phyloP scores from a whole-genome alignment of 2,329 filamentous ascomycete species.

The Dactylellina haptotyla region DNA sequence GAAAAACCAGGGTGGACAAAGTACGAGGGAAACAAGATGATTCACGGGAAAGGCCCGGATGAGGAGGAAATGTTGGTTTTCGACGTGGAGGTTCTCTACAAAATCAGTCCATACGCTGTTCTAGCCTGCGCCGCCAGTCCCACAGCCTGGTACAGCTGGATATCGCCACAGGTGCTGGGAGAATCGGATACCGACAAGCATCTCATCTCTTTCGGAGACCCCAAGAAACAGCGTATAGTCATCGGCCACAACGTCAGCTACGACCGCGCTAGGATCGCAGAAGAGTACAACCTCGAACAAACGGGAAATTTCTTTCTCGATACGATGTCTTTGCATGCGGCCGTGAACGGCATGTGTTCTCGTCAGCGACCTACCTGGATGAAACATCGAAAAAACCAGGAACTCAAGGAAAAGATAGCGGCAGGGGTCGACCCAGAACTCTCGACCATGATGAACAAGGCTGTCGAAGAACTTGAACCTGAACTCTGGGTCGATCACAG shows the following conservation, averaged over 20 bases:
- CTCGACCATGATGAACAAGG: conserved; percentile 74
- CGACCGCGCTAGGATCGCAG: conserved; percentile 84
- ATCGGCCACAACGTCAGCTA: conserved; percentile 97
- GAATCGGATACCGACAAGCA: conserved; percentile 81
- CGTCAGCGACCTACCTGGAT: conserved; percentile 96
- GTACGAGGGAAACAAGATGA: conserved; percentile 67
- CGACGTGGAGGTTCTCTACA: conserved; percentile 97
- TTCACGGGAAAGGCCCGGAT: conserved; percentile 67
- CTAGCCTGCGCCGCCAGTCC: conserved; percentile 95
- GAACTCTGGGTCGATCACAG: conserved; percentile 95
- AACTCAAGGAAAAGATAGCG: conserved; percentile 81
- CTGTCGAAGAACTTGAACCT: conserved; percentile 81
- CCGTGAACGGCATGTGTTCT: conserved; percentile 99
- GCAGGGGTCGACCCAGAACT: conserved; percentile 73
- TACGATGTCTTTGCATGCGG: conserved; percentile 97
- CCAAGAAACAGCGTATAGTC: conserved; percentile 76
- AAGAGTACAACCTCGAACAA: conserved; percentile 88
- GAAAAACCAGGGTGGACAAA: conserved; percentile 89
- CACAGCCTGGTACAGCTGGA: conserved; percentile 94
- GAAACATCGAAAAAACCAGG: conserved; percentile 90
- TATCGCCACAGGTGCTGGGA: conserved; percentile 92
- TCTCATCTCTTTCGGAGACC: conserved; percentile 85
- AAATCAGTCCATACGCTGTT: conserved; percentile 87
- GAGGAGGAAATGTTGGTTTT: conserved; percentile 82
- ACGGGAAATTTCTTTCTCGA: conserved; percentile 88